Conservation (phyloP, 2,329 filamentous ascomycete species). For the Colletotrichum godetiae region DNA sequence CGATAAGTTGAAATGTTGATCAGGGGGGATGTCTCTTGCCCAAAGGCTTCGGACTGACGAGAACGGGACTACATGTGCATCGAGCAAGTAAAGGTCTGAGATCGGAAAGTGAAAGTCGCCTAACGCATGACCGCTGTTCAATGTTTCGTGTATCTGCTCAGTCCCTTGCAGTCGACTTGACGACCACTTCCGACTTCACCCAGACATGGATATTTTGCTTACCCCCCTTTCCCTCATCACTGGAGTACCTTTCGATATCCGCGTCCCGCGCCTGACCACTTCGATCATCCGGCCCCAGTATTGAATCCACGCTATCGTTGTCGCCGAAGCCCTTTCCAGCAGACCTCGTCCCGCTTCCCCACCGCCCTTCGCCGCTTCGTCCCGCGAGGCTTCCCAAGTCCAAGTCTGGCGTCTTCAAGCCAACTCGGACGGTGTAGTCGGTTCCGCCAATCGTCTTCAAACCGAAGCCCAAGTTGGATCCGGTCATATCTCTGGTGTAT, state of each 20-base stretch:
- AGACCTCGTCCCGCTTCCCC: not conserved
- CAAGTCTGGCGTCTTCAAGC: conserved; percentile 24
- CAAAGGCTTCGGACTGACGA: no score
- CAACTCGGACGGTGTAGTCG: conserved; percentile 27
- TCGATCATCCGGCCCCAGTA: conserved; percentile 13
- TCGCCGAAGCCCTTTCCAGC: conserved; percentile 17
- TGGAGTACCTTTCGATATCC: not conserved
- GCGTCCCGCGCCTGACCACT: not conserved
- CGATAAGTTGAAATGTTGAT: not conserved
- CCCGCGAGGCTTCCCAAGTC: not conserved
- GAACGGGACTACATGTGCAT: no score
- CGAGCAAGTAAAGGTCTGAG: no score
- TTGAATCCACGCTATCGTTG: conserved; percentile 28
- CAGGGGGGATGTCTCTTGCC: no score
- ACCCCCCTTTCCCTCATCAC: not conserved
- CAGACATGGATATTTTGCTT: conserved; percentile 12
- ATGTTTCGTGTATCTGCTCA: not conserved
- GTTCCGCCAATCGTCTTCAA: conserved; percentile 31
- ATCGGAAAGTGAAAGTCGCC: no score
- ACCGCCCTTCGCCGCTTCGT: not conserved
- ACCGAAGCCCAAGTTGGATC: conserved; percentile 14
- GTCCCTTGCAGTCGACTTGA: conserved; percentile 20
- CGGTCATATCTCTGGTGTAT: conserved; percentile 24
- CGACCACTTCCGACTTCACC: conserved; percentile 27
- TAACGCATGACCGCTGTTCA: no score